These are phyloP conservation scores for Suillus alpinus DNA, from an alignment of 768 basidiomycete genomes.

Conservation along the genomic window DNA sequence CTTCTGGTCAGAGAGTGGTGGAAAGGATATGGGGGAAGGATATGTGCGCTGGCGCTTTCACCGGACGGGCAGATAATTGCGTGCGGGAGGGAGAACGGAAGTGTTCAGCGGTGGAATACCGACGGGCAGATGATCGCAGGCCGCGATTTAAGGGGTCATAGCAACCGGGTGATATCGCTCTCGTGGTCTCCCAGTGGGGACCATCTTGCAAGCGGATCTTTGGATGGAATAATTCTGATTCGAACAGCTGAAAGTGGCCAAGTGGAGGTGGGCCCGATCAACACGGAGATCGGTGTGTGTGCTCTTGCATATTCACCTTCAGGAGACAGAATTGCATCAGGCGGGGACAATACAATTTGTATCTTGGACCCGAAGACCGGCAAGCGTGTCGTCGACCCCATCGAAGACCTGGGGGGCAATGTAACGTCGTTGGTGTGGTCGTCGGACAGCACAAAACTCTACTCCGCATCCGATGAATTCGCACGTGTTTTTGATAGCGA, in stretches of 20 bases:
- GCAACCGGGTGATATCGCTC: not conserved
- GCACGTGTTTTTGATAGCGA: not conserved
- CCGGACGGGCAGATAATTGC: not conserved
- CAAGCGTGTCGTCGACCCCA: not conserved
- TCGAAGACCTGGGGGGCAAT: accelerated
- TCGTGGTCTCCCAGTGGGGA: not conserved
- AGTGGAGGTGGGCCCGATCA: not conserved
- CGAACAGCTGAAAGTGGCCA: not conserved
- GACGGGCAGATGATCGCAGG: not conserved
- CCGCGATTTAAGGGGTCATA: not conserved
- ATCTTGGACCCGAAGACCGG: not conserved
- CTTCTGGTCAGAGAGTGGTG: too few relatives aligned
- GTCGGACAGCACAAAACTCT: not conserved
- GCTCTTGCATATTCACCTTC: too few relatives aligned
- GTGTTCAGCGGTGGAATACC: not conserved
- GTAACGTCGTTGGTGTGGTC: not conserved
- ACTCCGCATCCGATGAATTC: not conserved
- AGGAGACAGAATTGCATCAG: too few relatives aligned
- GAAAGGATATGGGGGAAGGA: too few relatives aligned
- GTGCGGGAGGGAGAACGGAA: not conserved
- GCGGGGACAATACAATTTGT: not conserved
- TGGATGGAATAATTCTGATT: not conserved
- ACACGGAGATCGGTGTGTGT: not conserved
- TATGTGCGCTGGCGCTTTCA: not conserved
- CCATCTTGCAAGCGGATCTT: not conserved